Conservation (phyloP, 805 yeast species). For the Yamadazyma takamatsuzukensis region DNA sequence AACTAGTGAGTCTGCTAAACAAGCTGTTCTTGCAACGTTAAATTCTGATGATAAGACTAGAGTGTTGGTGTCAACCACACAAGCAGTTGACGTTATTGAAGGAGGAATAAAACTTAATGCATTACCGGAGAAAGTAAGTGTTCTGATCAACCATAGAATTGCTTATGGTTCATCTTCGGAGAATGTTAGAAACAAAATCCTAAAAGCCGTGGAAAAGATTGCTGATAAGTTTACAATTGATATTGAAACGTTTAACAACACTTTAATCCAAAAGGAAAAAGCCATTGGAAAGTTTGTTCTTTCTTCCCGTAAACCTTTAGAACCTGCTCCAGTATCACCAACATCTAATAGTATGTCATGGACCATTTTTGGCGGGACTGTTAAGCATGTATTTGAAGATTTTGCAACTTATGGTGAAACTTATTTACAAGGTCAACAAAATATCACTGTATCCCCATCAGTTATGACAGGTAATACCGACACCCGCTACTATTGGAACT, state of each 20-base stretch:
- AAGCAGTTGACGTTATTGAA: conserved; percentile 27
- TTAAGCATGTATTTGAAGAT: conserved; percentile 61
- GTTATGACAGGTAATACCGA: conserved; percentile 61
- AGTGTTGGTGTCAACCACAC: conserved; percentile 30
- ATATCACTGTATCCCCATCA: conserved; percentile 42
- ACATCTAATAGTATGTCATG: conserved; percentile 40
- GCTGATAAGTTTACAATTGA: conserved; percentile 27
- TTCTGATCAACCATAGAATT: conserved; percentile 33
- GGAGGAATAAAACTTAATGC: conserved; percentile 42
- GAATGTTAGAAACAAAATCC: conserved; percentile 19
- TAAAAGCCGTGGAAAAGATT: conserved; percentile 18
- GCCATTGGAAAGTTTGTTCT: conserved; percentile 17
- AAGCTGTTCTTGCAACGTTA: conserved; percentile 11
- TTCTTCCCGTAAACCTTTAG: conserved; percentile 20
- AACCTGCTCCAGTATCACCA: conserved; percentile 48
- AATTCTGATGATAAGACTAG: conserved; percentile 13
- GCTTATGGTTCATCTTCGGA: conserved; percentile 26
- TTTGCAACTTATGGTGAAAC: no score
- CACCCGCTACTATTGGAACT: conserved; percentile 55
- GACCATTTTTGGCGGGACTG: conserved; percentile 58
- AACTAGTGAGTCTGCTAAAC: conserved; percentile 33
- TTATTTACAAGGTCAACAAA: conserved; percentile 35
- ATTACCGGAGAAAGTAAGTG: conserved; percentile 29
- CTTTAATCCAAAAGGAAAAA: conserved; percentile 10
- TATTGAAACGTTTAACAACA: conserved; percentile 18